A percentile compares a stretch with the other conserved stretches of the same genome.
phyloP scores from a whole-genome alignment of 2,329 filamentous ascomycete genomes.

The Fusarium sororula region DNA sequence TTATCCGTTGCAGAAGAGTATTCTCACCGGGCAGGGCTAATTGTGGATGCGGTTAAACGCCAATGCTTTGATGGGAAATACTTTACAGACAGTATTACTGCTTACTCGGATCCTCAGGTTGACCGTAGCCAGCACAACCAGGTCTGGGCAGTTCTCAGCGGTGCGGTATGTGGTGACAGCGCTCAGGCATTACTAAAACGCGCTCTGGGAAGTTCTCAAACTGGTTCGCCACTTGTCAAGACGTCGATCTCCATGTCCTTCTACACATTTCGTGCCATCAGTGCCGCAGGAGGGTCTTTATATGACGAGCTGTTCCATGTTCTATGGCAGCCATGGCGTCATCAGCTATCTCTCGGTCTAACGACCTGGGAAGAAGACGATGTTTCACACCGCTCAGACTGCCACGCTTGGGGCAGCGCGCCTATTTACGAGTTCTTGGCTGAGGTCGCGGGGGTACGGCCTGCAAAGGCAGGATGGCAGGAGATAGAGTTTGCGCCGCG shows the following conservation, averaged over 20 bases:
- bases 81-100: not conserved
- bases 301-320: not conserved
- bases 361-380: not conserved
- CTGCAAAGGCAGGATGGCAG: not conserved
- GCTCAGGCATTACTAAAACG: not conserved
- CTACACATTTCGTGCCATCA: not conserved
- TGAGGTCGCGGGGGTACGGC: not conserved
- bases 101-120: fast-evolving
- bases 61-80: not conserved
- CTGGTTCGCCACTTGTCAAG: fast-evolving
- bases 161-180: not conserved
- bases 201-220: fast-evolving
- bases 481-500: not conserved
- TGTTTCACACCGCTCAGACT: not conserved
- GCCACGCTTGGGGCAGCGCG: not conserved
- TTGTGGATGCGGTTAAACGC: not conserved
- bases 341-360: not conserved
- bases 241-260: not conserved
- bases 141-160: not conserved
- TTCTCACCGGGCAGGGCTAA: not conserved
- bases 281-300: fast-evolving
- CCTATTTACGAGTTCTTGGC: not conserved
- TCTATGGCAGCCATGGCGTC: not conserved
- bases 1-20: not conserved
- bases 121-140: not conserved